These are phyloP conservation scores for Brassica incana DNA, from an alignment of 345 rosid species.

Conservation along the genomic window DNA sequence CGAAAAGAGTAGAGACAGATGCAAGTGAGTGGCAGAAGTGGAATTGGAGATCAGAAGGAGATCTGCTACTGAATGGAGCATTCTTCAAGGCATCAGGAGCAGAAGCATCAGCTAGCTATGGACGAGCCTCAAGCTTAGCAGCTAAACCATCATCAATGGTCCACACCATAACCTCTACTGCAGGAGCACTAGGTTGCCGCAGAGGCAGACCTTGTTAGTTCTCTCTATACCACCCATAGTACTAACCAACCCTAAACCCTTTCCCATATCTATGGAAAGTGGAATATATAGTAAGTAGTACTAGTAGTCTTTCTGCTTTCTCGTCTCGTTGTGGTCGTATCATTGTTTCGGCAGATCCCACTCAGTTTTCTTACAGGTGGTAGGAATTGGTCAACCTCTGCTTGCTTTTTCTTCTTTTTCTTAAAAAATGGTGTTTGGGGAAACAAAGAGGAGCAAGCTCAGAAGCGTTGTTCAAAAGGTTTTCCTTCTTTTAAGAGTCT, in stretches of 20 bases:
- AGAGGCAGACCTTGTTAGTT: slow-evolving; percentile 55
- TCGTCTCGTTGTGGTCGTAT: background rate
- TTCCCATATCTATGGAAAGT: slow-evolving; percentile 50
- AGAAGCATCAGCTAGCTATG: slow-evolving; percentile 79
- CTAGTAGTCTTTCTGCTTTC: slow-evolving; percentile 1
- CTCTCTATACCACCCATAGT: slow-evolving; percentile 12
- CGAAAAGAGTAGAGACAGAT: slow-evolving; percentile 80
- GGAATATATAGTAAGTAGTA: slow-evolving; percentile 34
- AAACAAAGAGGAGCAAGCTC: slow-evolving; percentile 46
- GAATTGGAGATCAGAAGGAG: slow-evolving; percentile 97
- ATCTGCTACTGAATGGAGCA: slow-evolving; percentile 81
- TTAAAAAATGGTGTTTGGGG: slow-evolving; percentile 36
- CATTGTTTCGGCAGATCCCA: slow-evolving; percentile 4
- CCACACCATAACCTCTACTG: slow-evolving; percentile 64
- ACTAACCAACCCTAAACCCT: slow-evolving; percentile 8
- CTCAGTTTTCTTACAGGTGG: slow-evolving; percentile 23
- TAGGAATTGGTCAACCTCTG: slow-evolving; percentile 66
- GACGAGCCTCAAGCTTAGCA: slow-evolving; percentile 88
- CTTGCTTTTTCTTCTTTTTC: slow-evolving; percentile 46
- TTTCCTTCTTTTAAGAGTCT: background rate
- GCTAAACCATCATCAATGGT: slow-evolving; percentile 88
- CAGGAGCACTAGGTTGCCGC: slow-evolving; percentile 75
- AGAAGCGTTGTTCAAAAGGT: slow-evolving; percentile 69
- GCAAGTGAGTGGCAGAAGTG: slow-evolving; percentile 59
- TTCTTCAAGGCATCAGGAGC: slow-evolving; percentile 86